Conservation (phyloP, 352 stramenopile species). For the Phytophthora sansomeana region DNA sequence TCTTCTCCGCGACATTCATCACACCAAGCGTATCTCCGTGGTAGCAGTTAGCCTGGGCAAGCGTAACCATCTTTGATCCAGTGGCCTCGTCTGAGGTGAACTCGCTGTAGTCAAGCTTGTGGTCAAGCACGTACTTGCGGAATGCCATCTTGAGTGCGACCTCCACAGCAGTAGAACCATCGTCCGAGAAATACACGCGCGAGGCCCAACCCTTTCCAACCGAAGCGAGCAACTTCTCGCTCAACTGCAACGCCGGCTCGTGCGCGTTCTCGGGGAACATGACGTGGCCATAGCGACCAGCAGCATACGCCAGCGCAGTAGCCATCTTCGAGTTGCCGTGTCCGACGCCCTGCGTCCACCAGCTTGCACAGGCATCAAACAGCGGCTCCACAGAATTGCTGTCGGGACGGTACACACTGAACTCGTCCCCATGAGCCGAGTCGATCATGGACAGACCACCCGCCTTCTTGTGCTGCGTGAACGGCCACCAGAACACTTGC, state of each 20-base stretch:
- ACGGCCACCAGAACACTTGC: conserved; percentile 93
- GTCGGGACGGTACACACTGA: conserved; percentile 59
- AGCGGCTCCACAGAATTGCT: conserved; percentile 69
- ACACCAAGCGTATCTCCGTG: conserved; percentile 92
- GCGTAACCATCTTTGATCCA: conserved; percentile 69
- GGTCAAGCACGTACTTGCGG: conserved; percentile 83
- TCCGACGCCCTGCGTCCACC: conserved; percentile 94
- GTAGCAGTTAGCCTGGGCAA: conserved; percentile 92
- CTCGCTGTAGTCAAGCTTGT: conserved; percentile 65
- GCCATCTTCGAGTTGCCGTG: conserved; percentile 91
- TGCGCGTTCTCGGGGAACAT: conserved; percentile 94
- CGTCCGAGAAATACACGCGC: conserved; percentile 93
- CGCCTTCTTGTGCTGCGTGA: conserved; percentile 93
- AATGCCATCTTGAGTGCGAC: conserved; percentile 94
- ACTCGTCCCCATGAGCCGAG: conserved; percentile 91
- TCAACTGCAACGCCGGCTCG: conserved; percentile 83
- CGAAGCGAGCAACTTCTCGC: conserved; percentile 76
- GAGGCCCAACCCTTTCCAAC: conserved; percentile 87
- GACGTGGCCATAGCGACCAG: conserved; percentile 92
- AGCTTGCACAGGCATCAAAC: conserved; percentile 92
- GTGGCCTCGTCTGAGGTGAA: conserved; percentile 41
- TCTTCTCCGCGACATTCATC: conserved; percentile 93
- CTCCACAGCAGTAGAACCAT: conserved; percentile 92
- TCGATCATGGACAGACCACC: conserved; percentile 88
- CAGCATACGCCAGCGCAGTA: conserved; percentile 88